phyloP scores from a whole-genome alignment of 129 eudicot species.

The Tanacetum coccineum region DNA sequence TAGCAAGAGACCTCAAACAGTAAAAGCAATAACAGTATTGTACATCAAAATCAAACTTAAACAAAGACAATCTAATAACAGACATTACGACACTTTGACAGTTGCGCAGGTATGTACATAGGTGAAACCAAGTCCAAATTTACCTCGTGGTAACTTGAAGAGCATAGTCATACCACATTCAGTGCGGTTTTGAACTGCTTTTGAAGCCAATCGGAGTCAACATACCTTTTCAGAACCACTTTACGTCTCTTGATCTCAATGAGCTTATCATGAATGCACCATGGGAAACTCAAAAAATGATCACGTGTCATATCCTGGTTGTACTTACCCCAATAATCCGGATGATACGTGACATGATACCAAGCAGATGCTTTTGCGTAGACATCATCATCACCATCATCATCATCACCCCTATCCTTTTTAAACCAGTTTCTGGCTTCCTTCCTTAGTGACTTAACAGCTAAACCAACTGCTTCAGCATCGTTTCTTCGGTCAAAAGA shows the following conservation, averaged over 20 bases:
- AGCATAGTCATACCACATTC: slow-evolving; percentile 27
- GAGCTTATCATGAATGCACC: slow-evolving; percentile 78
- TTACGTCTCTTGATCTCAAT: slow-evolving; percentile 56
- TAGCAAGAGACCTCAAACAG: too few relatives aligned
- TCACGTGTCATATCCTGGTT: slow-evolving; percentile 46
- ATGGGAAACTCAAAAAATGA: slow-evolving; percentile 77
- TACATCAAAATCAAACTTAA: slow-evolving; percentile 14
- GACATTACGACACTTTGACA: not conserved
- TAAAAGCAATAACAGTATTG: slow-evolving; percentile 1
- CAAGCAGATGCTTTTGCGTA: slow-evolving; percentile 83
- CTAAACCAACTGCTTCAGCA: slow-evolving; percentile 64
- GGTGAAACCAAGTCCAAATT: not conserved
- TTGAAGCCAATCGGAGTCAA: slow-evolving; percentile 18
- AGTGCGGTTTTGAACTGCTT: slow-evolving; percentile 20
- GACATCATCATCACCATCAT: slow-evolving; percentile 27
- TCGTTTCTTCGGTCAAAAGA: slow-evolving; percentile 70
- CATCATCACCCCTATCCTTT: slow-evolving; percentile 28
- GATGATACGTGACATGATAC: slow-evolving; percentile 82
- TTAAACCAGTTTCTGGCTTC: slow-evolving; percentile 75
- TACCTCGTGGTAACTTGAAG: not conserved
- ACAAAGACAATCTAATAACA: slow-evolving; percentile 3
- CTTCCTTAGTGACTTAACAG: slow-evolving; percentile 67
- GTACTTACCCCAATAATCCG: slow-evolving; percentile 52
- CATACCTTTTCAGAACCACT: slow-evolving; percentile 19
- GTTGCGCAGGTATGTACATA: not conserved